Evolutionary conservation across 192 early-diverging fungal species (phyloP), one percentile per base, ranked within the genome.

Genomic region (Thoreauomyces humboldtii): DNA sequence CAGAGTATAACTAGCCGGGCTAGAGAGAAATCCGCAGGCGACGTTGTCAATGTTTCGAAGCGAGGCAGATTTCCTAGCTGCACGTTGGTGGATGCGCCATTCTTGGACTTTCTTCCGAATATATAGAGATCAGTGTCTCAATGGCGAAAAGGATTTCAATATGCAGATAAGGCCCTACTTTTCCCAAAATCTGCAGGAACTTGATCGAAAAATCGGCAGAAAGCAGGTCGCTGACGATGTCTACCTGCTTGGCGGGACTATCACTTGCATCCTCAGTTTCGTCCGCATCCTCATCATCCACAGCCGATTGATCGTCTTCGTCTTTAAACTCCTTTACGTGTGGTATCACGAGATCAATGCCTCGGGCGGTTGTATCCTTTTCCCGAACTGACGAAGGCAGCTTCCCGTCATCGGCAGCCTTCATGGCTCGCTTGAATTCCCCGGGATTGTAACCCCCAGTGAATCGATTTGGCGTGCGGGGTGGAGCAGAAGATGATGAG

Each of bases 281-380:
- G 2, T 57, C 35, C 33, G 0, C 36, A 1, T 54, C 38, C 0
- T 56, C 52, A 42, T 17, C 50, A 6, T 3, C 53, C 11, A 44
- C 51, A 21, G 21, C 41, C 38, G 51, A 54, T 14, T 7, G 21
- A 58, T 59, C 65, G 14, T 67, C 65, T n/a, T 59, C 65, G 22
- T 67, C 65, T 44, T 25, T 31, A 21, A 57, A 29, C 44, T 65
- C 63, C 0, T n/a, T 37, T 6, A 57, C 53, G 33, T 57, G 24
- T 15, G 63, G 63, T 17, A 65, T 65, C 19, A 65, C 63, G 2
- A 65, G 42, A 17, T 61, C 43, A 28, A 59, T 59, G 14, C 34
- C 56, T 43, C 42, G 15, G 24, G 34, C 36, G 6, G 32, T 11
- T 12, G 6, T 38, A 15, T 32, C 21, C 15, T 5, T 14, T 29